Conservation (phyloP, 768 basidiomycete genomes). For the Strobilomyces dryophilus region DNA sequence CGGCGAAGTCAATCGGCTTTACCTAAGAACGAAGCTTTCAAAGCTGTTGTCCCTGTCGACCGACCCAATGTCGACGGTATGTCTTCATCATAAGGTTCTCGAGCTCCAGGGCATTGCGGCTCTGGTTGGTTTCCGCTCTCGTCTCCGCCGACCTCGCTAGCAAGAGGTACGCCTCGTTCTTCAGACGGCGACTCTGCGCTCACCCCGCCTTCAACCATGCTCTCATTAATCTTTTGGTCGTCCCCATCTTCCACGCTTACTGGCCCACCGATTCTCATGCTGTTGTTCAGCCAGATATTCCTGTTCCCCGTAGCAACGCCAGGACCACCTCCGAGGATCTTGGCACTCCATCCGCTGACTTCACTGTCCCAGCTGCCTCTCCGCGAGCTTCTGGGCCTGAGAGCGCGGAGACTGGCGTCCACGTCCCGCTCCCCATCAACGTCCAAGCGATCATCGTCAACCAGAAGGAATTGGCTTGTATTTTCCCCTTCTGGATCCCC, state of each 20-base stretch:
- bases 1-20: conserved; percentile 2
- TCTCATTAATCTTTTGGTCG: conserved; percentile 30
- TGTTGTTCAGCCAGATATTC: conserved; percentile 59
- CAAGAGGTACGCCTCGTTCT: conserved; percentile 4
- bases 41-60: conserved; percentile 19
- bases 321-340: conserved; percentile 44
- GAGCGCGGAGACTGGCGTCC: conserved; percentile 86
- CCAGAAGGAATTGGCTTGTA: conserved; percentile 61
- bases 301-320: conserved; percentile 48
- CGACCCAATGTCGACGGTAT: conserved; percentile 25
- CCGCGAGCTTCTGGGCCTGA: conserved; percentile 80
- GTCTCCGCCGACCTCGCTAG: conserved; percentile 2
- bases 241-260: conserved; percentile 45
- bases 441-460: conserved; percentile 62
- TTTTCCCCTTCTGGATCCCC: conserved; percentile 56
- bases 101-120: conserved; percentile 2
- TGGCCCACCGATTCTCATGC: conserved; percentile 51
- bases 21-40: conserved; percentile 7
- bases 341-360: conserved; percentile 84
- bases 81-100: conserved; percentile 15
- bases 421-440: conserved; percentile 54
- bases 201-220: conserved; percentile 12
- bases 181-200: conserved; percentile 7
- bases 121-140: conserved; percentile 5
- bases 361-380: conserved; percentile 92